phyloP scores from a whole-genome alignment of 2,329 filamentous ascomycete genomes.

The Aspergillus quadricinctus region DNA sequence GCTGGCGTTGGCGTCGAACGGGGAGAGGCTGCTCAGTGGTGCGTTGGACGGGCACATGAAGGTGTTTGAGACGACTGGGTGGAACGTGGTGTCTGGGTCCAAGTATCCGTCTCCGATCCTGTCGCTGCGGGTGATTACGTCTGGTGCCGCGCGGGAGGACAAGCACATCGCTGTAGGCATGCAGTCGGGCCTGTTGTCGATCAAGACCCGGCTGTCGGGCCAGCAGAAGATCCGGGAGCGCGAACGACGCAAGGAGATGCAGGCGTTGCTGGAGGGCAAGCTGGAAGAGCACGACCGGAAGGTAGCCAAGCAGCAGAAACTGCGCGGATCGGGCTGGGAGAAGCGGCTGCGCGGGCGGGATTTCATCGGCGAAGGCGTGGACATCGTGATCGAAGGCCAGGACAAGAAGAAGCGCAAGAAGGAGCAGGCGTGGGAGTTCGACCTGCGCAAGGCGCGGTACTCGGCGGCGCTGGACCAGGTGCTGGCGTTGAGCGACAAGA shows the following conservation, averaged over 20 bases:
- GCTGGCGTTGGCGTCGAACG: conserved; percentile 74
- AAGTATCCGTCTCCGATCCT: conserved; percentile 93
- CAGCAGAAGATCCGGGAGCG: conserved; percentile 71
- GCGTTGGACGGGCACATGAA: conserved; percentile 95
- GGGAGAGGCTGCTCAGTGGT: conserved; percentile 76
- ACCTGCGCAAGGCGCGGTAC: conserved; percentile 75
- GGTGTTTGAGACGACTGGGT: conserved; percentile 86
- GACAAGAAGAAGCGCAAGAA: conserved; percentile 60
- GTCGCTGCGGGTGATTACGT: conserved; percentile 70
- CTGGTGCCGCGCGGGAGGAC: conserved; percentile 68
- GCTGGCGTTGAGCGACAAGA: conserved; percentile 57
- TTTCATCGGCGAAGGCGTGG: conserved; percentile 75
- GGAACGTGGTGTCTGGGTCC: conserved; percentile 92
- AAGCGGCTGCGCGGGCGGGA: conserved; percentile 67
- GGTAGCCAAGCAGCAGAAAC: conserved; percentile 64
- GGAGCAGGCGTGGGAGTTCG: conserved; percentile 72
- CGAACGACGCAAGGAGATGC: conserved; percentile 79
- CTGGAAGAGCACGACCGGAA: conserved; percentile 73
- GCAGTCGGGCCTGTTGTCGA: conserved; percentile 85
- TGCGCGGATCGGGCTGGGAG: conserved; percentile 56
- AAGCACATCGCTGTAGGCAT: conserved; percentile 93
- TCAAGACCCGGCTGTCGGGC: conserved; percentile 83
- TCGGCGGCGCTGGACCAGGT: conserved; percentile 73
- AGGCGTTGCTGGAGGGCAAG: conserved; percentile 70
- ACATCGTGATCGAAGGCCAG: conserved; percentile 75